A percentile compares a stretch with the other conserved stretches of the same genome.
Conservation (phyloP, 2,329 filamentous ascomycete genomes). For the Cladosporium sp. region DNA sequence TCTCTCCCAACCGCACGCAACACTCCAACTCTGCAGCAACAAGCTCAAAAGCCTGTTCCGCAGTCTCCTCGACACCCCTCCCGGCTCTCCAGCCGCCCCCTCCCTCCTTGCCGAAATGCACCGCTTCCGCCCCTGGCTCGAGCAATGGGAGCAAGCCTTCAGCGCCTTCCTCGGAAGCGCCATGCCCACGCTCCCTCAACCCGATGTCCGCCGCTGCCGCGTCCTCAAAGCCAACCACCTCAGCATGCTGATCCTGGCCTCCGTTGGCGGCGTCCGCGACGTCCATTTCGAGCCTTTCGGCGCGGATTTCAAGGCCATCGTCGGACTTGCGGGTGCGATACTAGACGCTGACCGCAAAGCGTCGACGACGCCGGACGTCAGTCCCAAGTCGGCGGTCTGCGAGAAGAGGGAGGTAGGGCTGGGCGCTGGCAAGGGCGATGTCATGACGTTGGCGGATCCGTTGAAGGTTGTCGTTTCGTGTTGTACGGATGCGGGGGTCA, state of each 20-base stretch:
- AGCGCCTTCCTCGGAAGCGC: constrained; percentile 22
- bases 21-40: constrained; percentile 26
- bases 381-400: constrained; percentile 6
- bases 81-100: constrained; percentile 14
- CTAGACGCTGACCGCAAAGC: not conserved
- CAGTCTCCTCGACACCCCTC: constrained; percentile 15
- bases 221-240: constrained; percentile 30
- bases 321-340: constrained; percentile 10
- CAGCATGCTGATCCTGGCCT: constrained; percentile 26
- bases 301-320: constrained; percentile 9
- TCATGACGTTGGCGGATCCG: constrained; percentile 5
- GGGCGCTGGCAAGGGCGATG: not conserved
- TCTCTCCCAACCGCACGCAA: constrained; percentile 27
- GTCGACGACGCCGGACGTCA: not conserved
- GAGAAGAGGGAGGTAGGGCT: constrained; percentile 5
- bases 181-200: constrained; percentile 22
- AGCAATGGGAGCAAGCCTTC: constrained; percentile 28
- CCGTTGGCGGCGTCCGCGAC: constrained; percentile 10
- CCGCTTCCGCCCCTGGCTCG: constrained; percentile 25
- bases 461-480: constrained; percentile 3
- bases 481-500: constrained; percentile 5
- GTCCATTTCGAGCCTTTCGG: constrained; percentile 11
- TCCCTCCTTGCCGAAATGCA: constrained; percentile 11
- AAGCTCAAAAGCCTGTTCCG: constrained; percentile 16
- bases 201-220: constrained; percentile 25